Conservation (phyloP, 768 basidiomycete genomes). For the Paxillus rubicundulus region DNA sequence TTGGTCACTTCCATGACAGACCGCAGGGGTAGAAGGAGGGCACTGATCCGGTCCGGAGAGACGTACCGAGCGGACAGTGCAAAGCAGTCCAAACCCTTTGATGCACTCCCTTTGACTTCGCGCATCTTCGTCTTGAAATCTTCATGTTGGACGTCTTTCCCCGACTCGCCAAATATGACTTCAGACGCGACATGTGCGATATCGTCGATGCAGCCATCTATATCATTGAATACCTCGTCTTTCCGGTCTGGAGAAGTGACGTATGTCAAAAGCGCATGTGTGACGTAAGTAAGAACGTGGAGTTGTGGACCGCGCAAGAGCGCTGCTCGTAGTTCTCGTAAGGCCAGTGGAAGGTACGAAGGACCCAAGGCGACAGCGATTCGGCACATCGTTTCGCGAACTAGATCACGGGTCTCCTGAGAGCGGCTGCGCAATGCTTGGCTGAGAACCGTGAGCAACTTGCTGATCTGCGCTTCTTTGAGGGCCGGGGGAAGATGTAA, state of each 20-base stretch:
- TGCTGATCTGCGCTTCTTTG: slow-evolving; percentile 66
- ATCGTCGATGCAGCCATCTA: slow-evolving; percentile 79
- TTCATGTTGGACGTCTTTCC: slow-evolving; percentile 81
- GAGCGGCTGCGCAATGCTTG: slow-evolving; percentile 92
- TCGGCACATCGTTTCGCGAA: slow-evolving; percentile 77
- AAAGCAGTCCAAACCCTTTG: slow-evolving; percentile 86
- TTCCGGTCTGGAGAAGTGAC: slow-evolving; percentile 61
- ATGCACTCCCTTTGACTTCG: slow-evolving; percentile 80
- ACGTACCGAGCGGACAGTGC: slow-evolving; percentile 75
- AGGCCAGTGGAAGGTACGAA: slow-evolving; percentile 63
- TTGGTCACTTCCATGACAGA: slow-evolving; percentile 85
- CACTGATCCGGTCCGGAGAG: slow-evolving; percentile 72
- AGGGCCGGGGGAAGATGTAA: slow-evolving; percentile 66
- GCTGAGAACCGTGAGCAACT: slow-evolving; percentile 79
- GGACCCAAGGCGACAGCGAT: slow-evolving; percentile 75
- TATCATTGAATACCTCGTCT: slow-evolving; percentile 49
- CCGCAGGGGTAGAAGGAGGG: slow-evolving; percentile 73
- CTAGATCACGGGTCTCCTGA: slow-evolving; percentile 87
- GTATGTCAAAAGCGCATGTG: slow-evolving; percentile 79
- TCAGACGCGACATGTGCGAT: slow-evolving; percentile 80
- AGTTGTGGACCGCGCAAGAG: slow-evolving; percentile 90
- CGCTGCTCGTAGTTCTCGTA: slow-evolving; percentile 82
- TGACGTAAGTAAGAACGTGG: slow-evolving; percentile 84
- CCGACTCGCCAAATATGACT: slow-evolving; percentile 93
- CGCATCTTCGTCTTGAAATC: slow-evolving; percentile 95